phyloP scores from a whole-genome alignment of 805 yeast species.

The Jamesozyma gamospora region DNA sequence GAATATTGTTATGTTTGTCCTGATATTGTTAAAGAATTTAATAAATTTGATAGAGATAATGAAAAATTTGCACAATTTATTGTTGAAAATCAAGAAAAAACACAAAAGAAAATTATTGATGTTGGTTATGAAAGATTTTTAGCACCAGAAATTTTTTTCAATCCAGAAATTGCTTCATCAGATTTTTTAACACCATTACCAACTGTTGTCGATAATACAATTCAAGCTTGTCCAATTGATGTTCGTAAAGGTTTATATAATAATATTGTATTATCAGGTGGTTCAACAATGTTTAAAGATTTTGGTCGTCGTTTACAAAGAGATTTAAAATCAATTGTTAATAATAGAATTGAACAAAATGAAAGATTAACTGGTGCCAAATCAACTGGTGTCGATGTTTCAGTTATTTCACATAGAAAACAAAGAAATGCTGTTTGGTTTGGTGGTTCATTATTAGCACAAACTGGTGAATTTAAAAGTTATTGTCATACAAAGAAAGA shows the following conservation, averaged over 20 bases:
- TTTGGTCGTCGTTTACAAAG: constrained; percentile 96
- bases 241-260: constrained; percentile 93
- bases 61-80: constrained; percentile 88
- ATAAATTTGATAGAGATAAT: constrained; percentile 87
- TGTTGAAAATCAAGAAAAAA: constrained; percentile 66
- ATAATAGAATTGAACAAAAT: constrained; percentile 74
- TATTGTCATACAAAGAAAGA: constrained; percentile 96
- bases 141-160: constrained; percentile 98
- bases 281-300: constrained; percentile 97
- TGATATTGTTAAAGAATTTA: constrained; percentile 92
- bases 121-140: constrained; percentile 96
- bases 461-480: constrained; percentile 91
- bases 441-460: constrained; percentile 95
- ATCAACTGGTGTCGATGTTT: constrained; percentile 92
- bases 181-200: constrained; percentile 96
- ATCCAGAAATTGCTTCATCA: constrained; percentile 92
- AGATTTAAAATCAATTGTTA: constrained; percentile 79
- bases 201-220: constrained; percentile 88
- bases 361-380: constrained; percentile 65
- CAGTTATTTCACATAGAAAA: constrained; percentile 92
- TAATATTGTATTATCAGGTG: constrained; percentile 93
- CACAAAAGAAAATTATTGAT: constrained; percentile 62
- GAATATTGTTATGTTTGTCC: constrained; percentile 96
- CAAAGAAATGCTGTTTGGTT: constrained; percentile 99
- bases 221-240: constrained; percentile 93